Conservation (phyloP, 495 filamentous ascomycete genomes). For the Lophiostoma macrostomum region DNA sequence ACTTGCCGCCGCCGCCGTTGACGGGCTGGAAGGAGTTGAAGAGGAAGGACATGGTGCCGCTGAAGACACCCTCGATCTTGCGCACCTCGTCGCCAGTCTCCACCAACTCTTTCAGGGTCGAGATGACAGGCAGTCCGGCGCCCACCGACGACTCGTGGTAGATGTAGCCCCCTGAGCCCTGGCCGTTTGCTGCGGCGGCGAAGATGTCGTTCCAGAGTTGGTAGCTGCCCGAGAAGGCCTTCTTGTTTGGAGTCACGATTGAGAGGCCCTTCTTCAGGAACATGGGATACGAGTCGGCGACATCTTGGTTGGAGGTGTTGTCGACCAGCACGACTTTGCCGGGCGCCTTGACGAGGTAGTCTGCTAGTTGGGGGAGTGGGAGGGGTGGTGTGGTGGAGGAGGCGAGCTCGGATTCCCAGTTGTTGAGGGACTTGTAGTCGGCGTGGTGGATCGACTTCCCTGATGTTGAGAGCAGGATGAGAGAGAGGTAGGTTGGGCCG, state of each 20-base stretch:
- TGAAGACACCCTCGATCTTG: constrained; percentile 94
- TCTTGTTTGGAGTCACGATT: constrained; percentile 96
- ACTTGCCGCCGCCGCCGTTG: constrained; percentile 55
- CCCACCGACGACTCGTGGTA: constrained; percentile 94
- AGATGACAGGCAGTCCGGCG: constrained; percentile 86
- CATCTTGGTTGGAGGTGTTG: constrained; percentile 81
- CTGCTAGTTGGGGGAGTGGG: constrained; percentile 61
- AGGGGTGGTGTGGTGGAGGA: constrained; percentile 57
- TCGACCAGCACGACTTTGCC: constrained; percentile 78
- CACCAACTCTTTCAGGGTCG: constrained; percentile 82
- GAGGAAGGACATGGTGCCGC: constrained; percentile 91
- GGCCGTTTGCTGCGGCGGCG: constrained; percentile 48
- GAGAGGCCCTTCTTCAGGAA: constrained; percentile 77
- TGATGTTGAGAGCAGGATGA: constrained; percentile 78
- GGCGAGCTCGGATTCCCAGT: constrained; percentile 44
- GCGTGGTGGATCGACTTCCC: constrained; percentile 68
- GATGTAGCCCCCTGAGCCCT: constrained; percentile 62
- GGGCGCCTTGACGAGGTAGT: constrained; percentile 67
- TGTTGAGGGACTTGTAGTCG: constrained; percentile 48
- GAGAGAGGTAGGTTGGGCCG: constrained; percentile 57
- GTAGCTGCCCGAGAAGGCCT: constrained; percentile 78
- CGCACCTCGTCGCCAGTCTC: constrained; percentile 84
- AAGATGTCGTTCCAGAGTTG: constrained; percentile 82
- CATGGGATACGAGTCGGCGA: constrained; percentile 74
- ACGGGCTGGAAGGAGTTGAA: constrained; percentile 83